phyloP scores from a whole-genome alignment of 495 filamentous ascomycete genomes.

The Annulohypoxylon nitens region DNA sequence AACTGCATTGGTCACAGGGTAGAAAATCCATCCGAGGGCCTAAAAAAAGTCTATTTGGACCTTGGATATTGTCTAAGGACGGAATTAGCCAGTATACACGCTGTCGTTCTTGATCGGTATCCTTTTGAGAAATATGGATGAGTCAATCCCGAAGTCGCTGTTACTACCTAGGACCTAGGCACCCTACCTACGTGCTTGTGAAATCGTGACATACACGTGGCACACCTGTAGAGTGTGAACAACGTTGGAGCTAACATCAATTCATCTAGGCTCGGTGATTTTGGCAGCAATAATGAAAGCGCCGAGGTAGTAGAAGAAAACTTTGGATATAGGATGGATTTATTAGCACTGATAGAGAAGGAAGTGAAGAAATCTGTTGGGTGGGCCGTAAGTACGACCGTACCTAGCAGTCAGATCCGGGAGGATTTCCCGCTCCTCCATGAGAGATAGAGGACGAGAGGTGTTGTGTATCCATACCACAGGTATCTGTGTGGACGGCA shows the following conservation, averaged over 20 bases:
- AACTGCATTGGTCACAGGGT: slow-evolving; percentile 12
- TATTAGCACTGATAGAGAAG: background rate
- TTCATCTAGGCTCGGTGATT: slow-evolving; percentile 5
- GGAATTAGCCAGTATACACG: slow-evolving; percentile 2
- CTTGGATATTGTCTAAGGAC: background rate
- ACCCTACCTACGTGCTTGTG: background rate
- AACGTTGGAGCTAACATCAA: background rate
- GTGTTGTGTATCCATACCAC: background rate
- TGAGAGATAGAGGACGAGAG: background rate
- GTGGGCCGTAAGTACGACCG: background rate
- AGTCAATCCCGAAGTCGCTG: background rate
- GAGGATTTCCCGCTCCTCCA: slow-evolving; percentile 43
- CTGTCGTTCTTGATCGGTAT: background rate
- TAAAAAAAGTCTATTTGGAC: slow-evolving; percentile 10
- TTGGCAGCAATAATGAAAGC: slow-evolving; percentile 11
- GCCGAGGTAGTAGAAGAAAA: slow-evolving; percentile 10
- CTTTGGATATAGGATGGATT: background rate
- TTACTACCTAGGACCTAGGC: background rate
- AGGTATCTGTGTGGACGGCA: background rate
- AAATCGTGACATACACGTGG: slow-evolving; percentile 18
- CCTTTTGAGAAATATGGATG: background rate
- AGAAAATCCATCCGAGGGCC: slow-evolving; percentile 8
- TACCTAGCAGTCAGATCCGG: slow-evolving; percentile 15
- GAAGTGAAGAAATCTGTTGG: slow-evolving; percentile 16
- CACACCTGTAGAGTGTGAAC: background rate